Conservation (phyloP, 2,329 filamentous ascomycete genomes). For the Proliferodiscus dingleyae region DNA sequence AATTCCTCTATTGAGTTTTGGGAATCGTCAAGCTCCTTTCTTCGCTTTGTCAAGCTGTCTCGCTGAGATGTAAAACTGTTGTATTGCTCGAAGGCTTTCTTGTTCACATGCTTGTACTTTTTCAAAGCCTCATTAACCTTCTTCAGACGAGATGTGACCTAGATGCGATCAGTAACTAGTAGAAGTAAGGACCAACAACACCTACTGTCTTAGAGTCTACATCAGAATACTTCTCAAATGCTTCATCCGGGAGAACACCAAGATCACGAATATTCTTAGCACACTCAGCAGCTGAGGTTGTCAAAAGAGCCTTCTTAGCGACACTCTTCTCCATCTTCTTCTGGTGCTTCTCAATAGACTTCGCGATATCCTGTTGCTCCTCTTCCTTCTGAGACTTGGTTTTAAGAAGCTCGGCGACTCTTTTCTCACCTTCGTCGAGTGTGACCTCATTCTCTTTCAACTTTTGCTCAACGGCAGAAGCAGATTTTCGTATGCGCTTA, state of each 20-base stretch:
- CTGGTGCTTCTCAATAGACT: slow-evolving; percentile 77
- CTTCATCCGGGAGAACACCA: slow-evolving; percentile 88
- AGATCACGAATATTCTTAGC: slow-evolving; percentile 87
- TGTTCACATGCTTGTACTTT: slow-evolving; percentile 97
- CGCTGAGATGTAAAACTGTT: slow-evolving; percentile 93
- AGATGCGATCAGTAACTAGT: slow-evolving; percentile 3
- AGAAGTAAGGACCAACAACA: slow-evolving; percentile 9
- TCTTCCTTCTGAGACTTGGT: slow-evolving; percentile 61
- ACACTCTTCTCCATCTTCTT: slow-evolving; percentile 89
- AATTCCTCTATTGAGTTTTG: slow-evolving; percentile 87
- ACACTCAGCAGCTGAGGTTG: slow-evolving; percentile 72
- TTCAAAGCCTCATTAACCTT: slow-evolving; percentile 91
- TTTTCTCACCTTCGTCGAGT: slow-evolving; percentile 51
- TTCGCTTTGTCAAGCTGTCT: slow-evolving; percentile 76
- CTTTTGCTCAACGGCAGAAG: slow-evolving; percentile 62
- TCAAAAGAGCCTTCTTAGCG: slow-evolving; percentile 77
- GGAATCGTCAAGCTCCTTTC: slow-evolving; percentile 80
- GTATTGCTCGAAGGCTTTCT: slow-evolving; percentile 99
- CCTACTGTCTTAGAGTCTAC: slow-evolving; percentile 72
- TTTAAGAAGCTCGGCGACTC: slow-evolving; percentile 35
- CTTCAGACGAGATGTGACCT: slow-evolving; percentile 56
- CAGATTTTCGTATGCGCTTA: slow-evolving; percentile 65
- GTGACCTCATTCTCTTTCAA: slow-evolving; percentile 70
- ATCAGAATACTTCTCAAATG: slow-evolving; percentile 84
- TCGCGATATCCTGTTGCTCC: slow-evolving; percentile 69